These are phyloP conservation scores for Comarum palustre DNA, from an alignment of 306 rosid species.

Conservation along the genomic window DNA sequence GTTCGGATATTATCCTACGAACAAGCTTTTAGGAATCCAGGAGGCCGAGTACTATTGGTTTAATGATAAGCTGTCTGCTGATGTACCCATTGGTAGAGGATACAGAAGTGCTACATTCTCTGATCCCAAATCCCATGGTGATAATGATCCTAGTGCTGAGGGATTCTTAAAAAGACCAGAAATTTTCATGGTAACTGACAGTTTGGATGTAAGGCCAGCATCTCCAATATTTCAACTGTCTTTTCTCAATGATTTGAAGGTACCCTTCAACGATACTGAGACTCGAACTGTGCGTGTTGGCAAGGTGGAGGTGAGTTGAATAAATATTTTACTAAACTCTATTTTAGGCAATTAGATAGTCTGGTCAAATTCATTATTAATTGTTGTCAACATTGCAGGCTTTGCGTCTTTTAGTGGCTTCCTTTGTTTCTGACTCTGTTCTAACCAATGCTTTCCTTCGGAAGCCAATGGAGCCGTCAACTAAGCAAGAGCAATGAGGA, in stretches of 20 bases:
- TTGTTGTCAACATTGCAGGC: background rate
- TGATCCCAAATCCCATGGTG: background rate
- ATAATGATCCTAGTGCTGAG: background rate
- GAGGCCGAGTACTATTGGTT: background rate
- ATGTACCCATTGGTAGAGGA: background rate
- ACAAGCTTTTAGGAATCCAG: background rate
- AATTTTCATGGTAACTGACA: conserved; percentile 12
- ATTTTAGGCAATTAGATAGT: too few species aligned
- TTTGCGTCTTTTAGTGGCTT: background rate
- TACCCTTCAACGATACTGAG: background rate
- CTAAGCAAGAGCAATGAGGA: background rate
- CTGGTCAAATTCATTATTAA: too few species aligned
- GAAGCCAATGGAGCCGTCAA: background rate
- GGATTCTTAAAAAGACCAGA: background rate
- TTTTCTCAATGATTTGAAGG: background rate
- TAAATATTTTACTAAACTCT: too few species aligned
- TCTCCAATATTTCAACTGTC: conserved; percentile 1
- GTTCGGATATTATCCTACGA: background rate
- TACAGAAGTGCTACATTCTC: too few species aligned
- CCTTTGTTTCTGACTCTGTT: background rate
- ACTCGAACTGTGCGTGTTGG: conserved; percentile 3
- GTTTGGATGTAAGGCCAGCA: conserved; percentile 1
- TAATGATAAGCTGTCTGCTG: background rate
- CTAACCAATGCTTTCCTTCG: background rate
- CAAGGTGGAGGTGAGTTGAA: conserved; percentile 12